Evolutionary conservation across 2,329 filamentous ascomycete species (phyloP).

Genomic region (Paraconiothyrium brasiliense): DNA sequence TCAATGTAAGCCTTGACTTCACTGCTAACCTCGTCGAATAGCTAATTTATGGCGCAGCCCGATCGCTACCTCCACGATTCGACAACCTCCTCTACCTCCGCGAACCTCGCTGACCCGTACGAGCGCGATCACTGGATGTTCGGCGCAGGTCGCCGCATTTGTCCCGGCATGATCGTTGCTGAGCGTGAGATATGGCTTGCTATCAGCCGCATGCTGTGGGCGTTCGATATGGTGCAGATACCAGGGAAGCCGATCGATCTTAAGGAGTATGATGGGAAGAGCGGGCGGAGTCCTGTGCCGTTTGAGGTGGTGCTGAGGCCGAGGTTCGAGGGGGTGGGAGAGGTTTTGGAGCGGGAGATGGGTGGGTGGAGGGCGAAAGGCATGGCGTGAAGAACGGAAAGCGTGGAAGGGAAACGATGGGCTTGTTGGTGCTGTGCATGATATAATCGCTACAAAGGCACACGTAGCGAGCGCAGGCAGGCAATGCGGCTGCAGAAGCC

Average conservation of each 20-base stretch:
- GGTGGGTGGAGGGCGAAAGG: not conserved
- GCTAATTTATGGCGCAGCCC: constrained; percentile 11
- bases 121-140: constrained; percentile 28
- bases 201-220: constrained; percentile 26
- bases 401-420: not conserved
- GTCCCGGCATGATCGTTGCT: constrained; percentile 5
- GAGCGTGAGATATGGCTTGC: constrained; percentile 24
- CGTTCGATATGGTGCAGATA: constrained; percentile 24
- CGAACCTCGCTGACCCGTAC: constrained; percentile 20
- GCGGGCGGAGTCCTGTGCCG: constrained; percentile 24
- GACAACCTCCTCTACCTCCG: constrained; percentile 12
- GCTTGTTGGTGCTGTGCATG: not conserved
- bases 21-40: not conserved
- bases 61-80: constrained; percentile 21
- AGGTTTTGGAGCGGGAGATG: constrained; percentile 17
- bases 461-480: too few relatives aligned
- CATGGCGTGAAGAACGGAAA: not conserved
- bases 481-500: too few relatives aligned
- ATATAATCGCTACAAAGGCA: too few relatives aligned
- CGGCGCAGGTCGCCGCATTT: constrained; percentile 24
- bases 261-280: constrained; percentile 26
- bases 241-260: constrained; percentile 22
- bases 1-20: constrained; percentile 16
- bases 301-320: constrained; percentile 19
- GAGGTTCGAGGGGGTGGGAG: constrained; percentile 27